Conservation (phyloP, 139 green algal species). For the Zygnema circumcarinatum region DNA sequence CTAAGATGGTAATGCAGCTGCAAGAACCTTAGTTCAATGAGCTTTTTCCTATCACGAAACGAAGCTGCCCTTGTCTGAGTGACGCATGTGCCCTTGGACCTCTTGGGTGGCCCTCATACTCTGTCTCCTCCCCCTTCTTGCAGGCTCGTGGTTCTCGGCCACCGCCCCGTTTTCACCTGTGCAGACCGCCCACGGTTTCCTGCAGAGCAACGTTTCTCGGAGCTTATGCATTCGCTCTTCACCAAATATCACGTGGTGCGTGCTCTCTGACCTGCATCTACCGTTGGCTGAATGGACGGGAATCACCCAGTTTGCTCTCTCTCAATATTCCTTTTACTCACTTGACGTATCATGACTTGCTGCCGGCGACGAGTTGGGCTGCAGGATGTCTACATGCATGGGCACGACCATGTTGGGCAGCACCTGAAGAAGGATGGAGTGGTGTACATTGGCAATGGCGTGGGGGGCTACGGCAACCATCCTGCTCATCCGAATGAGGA, state of each 20-base stretch:
- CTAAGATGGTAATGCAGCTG: too few species aligned
- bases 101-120: neutral
- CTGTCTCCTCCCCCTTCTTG: neutral
- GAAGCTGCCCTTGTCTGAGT: too few species aligned
- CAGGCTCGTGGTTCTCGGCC: constrained; percentile 53
- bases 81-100: too few species aligned
- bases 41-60: too few species aligned
- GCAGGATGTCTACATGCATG: constrained; percentile 53
- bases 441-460: constrained; percentile 54
- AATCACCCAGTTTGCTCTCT: neutral
- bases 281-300: neutral
- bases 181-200: constrained; percentile 32
- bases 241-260: constrained; percentile 43
- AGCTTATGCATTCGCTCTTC: constrained; percentile 36
- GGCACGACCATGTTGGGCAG: constrained; percentile 57
- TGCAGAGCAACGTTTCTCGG: constrained; percentile 18
- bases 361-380: too few species aligned
- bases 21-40: too few species aligned
- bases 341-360: too few species aligned
- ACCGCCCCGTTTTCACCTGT: constrained; percentile 41
- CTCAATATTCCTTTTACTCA: neutral
- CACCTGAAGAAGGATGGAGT: constrained; percentile 47
- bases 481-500: constrained; percentile 11
- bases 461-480: constrained; percentile 48
- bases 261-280: neutral